Evolutionary conservation across 306 rosid species (phyloP).

Genomic region (Medicago arabica): DNA sequence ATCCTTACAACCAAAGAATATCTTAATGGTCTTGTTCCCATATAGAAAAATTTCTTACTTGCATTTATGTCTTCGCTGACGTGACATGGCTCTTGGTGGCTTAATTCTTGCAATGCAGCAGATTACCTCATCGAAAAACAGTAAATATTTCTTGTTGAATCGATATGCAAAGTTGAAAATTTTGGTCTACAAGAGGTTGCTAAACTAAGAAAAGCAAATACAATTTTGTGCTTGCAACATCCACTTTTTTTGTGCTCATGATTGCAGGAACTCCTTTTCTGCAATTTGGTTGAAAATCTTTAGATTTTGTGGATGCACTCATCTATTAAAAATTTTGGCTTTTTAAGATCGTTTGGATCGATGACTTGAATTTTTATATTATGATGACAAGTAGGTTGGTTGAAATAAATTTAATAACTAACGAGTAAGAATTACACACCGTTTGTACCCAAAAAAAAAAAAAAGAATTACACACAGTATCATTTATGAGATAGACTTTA

Average conservation of each 20-base stretch:
- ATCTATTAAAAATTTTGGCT: too few relatives aligned
- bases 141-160: slow-evolving; percentile 59
- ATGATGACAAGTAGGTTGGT: too few relatives aligned
- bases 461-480: too few relatives aligned
- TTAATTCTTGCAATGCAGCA: slow-evolving; percentile 74
- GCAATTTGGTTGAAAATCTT: slow-evolving; percentile 53
- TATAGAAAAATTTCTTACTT: slow-evolving; percentile 72
- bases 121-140: slow-evolving; percentile 84
- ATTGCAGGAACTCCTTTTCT: slow-evolving; percentile 61
- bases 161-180: slow-evolving; percentile 50
- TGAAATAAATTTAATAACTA: too few relatives aligned
- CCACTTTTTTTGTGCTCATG: slow-evolving; percentile 52
- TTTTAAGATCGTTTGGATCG: too few relatives aligned
- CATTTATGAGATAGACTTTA: too few relatives aligned
- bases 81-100: slow-evolving; percentile 75
- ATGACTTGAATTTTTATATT: too few relatives aligned
- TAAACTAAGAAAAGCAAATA: slow-evolving; percentile 54
- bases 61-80: slow-evolving; percentile 74
- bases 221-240: slow-evolving; percentile 55
- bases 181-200: slow-evolving; percentile 48
- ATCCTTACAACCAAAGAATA: too few relatives aligned
- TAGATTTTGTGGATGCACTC: slow-evolving; percentile 62
- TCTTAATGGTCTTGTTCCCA: slow-evolving; percentile 89
- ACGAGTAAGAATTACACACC: too few relatives aligned
- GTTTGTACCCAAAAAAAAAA: too few relatives aligned